Evolutionary conservation across 2,329 filamentous ascomycete species (phyloP), one percentile per base, ranked within the genome.

Genomic region (Eutypella sp.): DNA sequence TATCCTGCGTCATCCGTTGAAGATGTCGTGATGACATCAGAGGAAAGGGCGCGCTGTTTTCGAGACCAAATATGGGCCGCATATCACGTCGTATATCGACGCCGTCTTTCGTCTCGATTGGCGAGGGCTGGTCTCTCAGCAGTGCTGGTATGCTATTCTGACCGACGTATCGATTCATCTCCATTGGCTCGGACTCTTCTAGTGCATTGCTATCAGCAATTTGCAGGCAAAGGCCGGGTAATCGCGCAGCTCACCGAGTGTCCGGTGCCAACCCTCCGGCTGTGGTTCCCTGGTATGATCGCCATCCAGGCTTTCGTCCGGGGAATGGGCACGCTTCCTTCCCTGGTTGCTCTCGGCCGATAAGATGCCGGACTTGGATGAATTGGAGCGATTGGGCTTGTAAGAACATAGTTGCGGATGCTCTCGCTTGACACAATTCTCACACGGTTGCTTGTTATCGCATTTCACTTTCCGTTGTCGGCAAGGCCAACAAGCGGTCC

Each of bases 131-230:
- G 57, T 84, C 81, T 47, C 79, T 73, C 33, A 85, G 67, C 29
- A 85, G 66, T n/a, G 79, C 81, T 7, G 81, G 81, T 45, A 84
- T 85, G 59, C 80, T 84, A 62, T 85, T 85, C 57, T 84, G 79
- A 23, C 81, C 81, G 27, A 85, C 71, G 61, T 84, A 85, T 36
- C 81, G 73, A 40, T 80, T 76, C 41, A 72, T 69, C 47, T 79
- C 75, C 44, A 71, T 67, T 42, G 68, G 62, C 43, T 84, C 79
- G 22, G 75, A 68, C 46, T 84, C 79, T 48, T 75, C 71, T 68
- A 44, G 41, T 58, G 41, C 24, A 44, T 19, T 36, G 27, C 40
- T 25, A 20, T 47, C 50, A 34, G 34, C 37, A 2, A 13, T n/a
- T 36, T 33, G 18, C 11, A 16, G 13, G 24, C 22, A 27, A 9